Conservation (phyloP, 2,329 filamentous ascomycete genomes). For the Xylariaceae sp. region DNA sequence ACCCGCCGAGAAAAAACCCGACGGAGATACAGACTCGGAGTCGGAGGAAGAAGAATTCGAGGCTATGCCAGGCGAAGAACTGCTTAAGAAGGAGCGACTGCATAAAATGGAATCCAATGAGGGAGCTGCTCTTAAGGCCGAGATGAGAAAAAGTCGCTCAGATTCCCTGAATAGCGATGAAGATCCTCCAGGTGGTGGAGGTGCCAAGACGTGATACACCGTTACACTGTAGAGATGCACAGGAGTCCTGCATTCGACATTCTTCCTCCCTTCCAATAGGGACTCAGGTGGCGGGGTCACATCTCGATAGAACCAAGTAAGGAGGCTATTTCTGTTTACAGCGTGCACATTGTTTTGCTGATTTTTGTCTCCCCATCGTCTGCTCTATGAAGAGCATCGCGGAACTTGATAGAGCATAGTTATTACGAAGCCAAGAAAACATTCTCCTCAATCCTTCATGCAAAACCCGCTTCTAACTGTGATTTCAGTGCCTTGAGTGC, state of each 20-base stretch:
- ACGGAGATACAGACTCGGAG: slow-evolving; percentile 30
- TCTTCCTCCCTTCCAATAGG: background rate
- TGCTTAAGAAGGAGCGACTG: slow-evolving; percentile 37
- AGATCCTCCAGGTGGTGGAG: slow-evolving; percentile 28
- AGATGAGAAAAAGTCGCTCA: slow-evolving; percentile 24
- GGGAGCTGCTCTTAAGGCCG: slow-evolving; percentile 24
- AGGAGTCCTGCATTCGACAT: slow-evolving; percentile 2
- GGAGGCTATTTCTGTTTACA: too few species aligned
- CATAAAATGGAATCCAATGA: slow-evolving; percentile 30
- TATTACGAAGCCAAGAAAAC: too few species aligned
- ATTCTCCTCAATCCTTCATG: too few species aligned
- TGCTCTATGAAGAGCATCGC: background rate
- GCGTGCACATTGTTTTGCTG: too few species aligned
- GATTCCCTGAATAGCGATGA: slow-evolving; percentile 33
- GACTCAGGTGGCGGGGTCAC: background rate
- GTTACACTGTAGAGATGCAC: background rate
- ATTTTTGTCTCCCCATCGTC: too few species aligned
- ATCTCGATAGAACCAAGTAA: too few species aligned
- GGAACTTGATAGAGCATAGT: too few species aligned
- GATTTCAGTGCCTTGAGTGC: too few species aligned
- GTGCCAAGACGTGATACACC: slow-evolving; percentile 25
- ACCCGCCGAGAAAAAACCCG: slow-evolving; percentile 34
- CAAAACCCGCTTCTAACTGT: too few species aligned
- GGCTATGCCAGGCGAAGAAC: slow-evolving; percentile 33
- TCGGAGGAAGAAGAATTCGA: slow-evolving; percentile 39